Evolutionary conservation across 345 rosid species (phyloP), one percentile per base, ranked within the genome.

Genomic region (Murraya paniculata): DNA sequence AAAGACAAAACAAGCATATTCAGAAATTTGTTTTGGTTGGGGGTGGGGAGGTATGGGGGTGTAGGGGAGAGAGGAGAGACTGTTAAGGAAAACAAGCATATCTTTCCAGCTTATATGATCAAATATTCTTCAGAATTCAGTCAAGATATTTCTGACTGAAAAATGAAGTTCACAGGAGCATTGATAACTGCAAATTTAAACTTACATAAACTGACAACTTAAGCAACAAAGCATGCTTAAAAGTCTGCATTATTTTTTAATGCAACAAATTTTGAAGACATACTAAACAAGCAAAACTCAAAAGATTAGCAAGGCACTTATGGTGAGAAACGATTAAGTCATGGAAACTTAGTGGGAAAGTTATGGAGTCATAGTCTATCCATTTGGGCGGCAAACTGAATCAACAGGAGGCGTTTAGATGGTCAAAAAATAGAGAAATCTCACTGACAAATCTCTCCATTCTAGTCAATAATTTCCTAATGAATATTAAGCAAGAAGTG

Each of bases 381-480:
- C 50, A 45, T 11, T 45, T 16, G 36, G 36, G 59, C 18, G 25
- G 33, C 6, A n/a, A 53, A 53, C 61, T 55, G 10, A 31, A 55
- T 71, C 35, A 66, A 13, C 18, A 28, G 36, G 21, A 30, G n/a
- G 67, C 14, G 67, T 35, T 48, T 31, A 71, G 25, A 11, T n/a
- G 0, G 38, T 57, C 60, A 36, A 57, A 71, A 25, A 31, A 72
- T 14, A 35, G 5, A 16, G 30, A 57, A 45, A 59, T 25, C 25
- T 41, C 38, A 59, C 38, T 33, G 38, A 25, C 60, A 16, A 3
- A 38, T 53, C 68, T 25, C 27, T 2, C 14, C 68, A 24, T 9
- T 57, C 41, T 11, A 58, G 64, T 73, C 61, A 73, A 73, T 30
- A 45, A 31, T 56, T 55, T 72, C 30, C 45, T 27, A 72, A 56